Evolutionary conservation across 805 yeast species (phyloP).

Genomic region (Ogataea trehaloabstinens): DNA sequence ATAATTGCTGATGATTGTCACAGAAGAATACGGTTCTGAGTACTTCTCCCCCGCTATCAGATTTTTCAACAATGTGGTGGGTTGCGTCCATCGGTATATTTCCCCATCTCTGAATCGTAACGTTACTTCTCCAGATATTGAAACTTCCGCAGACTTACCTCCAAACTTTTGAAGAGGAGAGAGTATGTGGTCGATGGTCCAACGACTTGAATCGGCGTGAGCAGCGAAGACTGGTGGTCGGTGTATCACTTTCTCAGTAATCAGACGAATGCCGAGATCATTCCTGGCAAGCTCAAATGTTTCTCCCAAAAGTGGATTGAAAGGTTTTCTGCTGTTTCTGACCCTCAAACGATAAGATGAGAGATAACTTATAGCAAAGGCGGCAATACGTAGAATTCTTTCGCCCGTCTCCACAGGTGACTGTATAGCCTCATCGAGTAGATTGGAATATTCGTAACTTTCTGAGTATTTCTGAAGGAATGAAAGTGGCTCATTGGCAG

Average conservation of each 20-base stretch:
- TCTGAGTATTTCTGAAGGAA: conserved; percentile 80
- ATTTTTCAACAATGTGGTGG: conserved; percentile 79
- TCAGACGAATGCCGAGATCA: conserved; percentile 67
- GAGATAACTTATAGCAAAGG: conserved; percentile 76
- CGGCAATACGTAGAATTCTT: conserved; percentile 64
- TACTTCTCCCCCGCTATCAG: conserved; percentile 94
- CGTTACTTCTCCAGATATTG: conserved; percentile 66
- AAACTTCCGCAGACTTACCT: conserved; percentile 89
- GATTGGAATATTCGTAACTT: conserved; percentile 67
- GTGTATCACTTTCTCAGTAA: conserved; percentile 86
- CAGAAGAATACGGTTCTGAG: conserved; percentile 75
- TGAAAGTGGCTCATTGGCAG: conserved; percentile 88
- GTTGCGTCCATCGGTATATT: conserved; percentile 76
- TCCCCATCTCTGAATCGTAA: conserved; percentile 64
- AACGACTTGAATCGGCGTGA: conserved; percentile 65
- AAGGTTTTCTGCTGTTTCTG: conserved; percentile 83
- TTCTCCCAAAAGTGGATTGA: conserved; percentile 92
- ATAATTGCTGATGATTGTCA: conserved; percentile 64
- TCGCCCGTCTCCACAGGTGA: conserved; percentile 51
- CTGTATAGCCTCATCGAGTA: conserved; percentile 62
- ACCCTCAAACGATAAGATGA: conserved; percentile 72
- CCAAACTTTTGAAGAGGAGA: conserved; percentile 85
- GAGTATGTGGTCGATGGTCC: conserved; percentile 66
- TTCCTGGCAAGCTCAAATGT: conserved; percentile 88
- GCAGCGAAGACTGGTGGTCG: conserved; percentile 85